These are phyloP conservation scores for Westerdykella aurantiaca DNA, from an alignment of 2,329 filamentous ascomycete genomes.

Conservation along the genomic window DNA sequence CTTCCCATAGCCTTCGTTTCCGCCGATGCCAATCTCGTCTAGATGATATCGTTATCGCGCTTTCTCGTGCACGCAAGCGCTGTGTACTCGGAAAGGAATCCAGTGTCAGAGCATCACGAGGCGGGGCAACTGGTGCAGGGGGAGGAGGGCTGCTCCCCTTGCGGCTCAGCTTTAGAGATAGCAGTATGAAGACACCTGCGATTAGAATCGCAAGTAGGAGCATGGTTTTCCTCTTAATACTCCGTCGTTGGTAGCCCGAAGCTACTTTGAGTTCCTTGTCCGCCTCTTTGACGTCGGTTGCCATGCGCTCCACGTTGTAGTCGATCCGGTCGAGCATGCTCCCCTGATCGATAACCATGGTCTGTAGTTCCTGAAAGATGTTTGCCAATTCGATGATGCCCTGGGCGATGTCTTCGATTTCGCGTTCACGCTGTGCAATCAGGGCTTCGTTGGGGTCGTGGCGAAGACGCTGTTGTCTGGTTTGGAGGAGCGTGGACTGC, in stretches of 20 bases:
- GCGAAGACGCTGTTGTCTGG: slow-evolving; percentile 56
- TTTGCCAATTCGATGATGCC: slow-evolving; percentile 96
- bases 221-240: slow-evolving; percentile 88
- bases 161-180: slow-evolving; percentile 68
- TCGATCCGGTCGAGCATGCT: slow-evolving; percentile 49
- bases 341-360: slow-evolving; percentile 64
- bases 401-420: slow-evolving; percentile 97
- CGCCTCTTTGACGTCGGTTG: slow-evolving; percentile 84
- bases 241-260: slow-evolving; percentile 80
- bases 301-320: slow-evolving; percentile 95
- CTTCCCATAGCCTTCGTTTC: slow-evolving; percentile 31
- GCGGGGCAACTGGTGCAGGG: slow-evolving; percentile 14
- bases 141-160: slow-evolving; percentile 26
- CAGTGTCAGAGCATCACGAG: slow-evolving; percentile 11
- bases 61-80: slow-evolving; percentile 9
- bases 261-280: slow-evolving; percentile 87
- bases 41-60: slow-evolving; percentile 11
- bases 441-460: slow-evolving; percentile 65
- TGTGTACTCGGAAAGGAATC: not conserved
- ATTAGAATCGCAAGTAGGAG: slow-evolving; percentile 80
- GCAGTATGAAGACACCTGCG: slow-evolving; percentile 77
- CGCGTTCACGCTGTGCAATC: slow-evolving; percentile 87
- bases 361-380: slow-evolving; percentile 92
- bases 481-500: slow-evolving; percentile 79
- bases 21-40: slow-evolving; percentile 31